A percentile compares a stretch with the other conserved stretches of the same genome.
Evolutionary conservation across 139 green algal species (phyloP).

Genomic region (Closterium sp.): DNA sequence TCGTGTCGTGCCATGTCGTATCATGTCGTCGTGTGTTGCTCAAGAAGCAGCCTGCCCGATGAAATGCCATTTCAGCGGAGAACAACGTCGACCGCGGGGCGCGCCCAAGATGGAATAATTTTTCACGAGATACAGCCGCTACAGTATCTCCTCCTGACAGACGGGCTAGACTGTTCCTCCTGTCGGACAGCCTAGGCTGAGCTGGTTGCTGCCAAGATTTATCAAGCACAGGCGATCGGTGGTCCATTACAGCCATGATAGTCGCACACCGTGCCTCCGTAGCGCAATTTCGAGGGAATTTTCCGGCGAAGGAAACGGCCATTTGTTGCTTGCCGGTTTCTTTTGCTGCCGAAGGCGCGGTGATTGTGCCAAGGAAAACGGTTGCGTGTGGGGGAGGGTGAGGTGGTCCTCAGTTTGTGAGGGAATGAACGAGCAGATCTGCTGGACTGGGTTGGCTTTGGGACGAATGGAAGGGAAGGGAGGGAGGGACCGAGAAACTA

Average conservation of each 20-base stretch:
- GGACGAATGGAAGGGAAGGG: too few relatives aligned
- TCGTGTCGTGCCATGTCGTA: neutral
- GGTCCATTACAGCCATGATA: neutral
- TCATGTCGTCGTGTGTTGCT: too few relatives aligned
- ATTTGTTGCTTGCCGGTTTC: neutral
- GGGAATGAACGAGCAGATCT: neutral
- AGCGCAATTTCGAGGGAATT: neutral
- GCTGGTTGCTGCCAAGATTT: neutral
- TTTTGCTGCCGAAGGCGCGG: neutral
- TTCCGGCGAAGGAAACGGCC: neutral
- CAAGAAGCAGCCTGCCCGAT: too few relatives aligned
- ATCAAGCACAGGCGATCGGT: neutral
- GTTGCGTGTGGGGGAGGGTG: neutral
- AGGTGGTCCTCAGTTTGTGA: too few relatives aligned
- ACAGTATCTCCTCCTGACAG: too few relatives aligned
- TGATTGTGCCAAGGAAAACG: neutral
- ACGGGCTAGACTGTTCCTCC: neutral
- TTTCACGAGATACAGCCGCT: too few relatives aligned
- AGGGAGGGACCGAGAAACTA: neutral
- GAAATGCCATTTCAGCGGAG: too few relatives aligned
- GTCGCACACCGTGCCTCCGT: neutral
- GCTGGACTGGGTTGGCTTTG: neutral
- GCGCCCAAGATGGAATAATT: too few relatives aligned
- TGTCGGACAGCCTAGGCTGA: too few relatives aligned
- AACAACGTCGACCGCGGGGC: too few relatives aligned